These are phyloP conservation scores for Arthromyces matolae DNA, from an alignment of 768 basidiomycete species.

Conservation along the genomic window DNA sequence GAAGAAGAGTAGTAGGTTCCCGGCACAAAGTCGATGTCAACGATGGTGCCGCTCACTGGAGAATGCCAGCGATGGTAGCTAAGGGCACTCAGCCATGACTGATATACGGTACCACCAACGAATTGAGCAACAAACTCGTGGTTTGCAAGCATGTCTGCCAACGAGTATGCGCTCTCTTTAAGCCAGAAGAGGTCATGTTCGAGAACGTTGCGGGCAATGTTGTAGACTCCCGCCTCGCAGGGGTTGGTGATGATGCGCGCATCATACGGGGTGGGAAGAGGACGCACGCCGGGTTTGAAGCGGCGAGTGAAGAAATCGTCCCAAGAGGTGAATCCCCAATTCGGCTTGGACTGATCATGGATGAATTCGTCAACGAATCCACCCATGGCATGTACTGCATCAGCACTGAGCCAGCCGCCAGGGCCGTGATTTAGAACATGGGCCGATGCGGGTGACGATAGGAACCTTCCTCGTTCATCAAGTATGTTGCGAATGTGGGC, in stretches of 20 bases:
- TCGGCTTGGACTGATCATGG: background rate
- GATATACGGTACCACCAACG: constrained; percentile 42
- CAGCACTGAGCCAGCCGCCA: constrained; percentile 45
- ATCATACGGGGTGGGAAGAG: constrained; percentile 24
- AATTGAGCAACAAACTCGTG: constrained; percentile 29
- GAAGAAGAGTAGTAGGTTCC: constrained; percentile 48
- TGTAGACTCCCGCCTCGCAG: constrained; percentile 47
- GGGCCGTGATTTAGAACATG: constrained; percentile 34
- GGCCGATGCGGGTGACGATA: constrained; percentile 40
- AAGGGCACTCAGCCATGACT: constrained; percentile 46
- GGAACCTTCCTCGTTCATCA: constrained; percentile 45
- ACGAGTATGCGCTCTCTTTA: constrained; percentile 51
- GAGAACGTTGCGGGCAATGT: constrained; percentile 31
- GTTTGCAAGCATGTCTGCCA: constrained; percentile 42
- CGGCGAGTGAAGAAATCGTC: constrained; percentile 46
- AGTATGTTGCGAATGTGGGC: constrained; percentile 43
- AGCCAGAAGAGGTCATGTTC: constrained; percentile 46
- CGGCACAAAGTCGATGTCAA: constrained; percentile 39
- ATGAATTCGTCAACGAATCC: constrained; percentile 7
- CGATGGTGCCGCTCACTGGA: constrained; percentile 40
- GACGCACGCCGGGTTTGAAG: constrained; percentile 34
- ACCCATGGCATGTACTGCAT: constrained; percentile 12
- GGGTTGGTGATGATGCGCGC: constrained; percentile 35
- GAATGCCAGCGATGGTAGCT: constrained; percentile 55
- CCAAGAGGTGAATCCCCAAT: constrained; percentile 16